Evolutionary conservation across 2,329 filamentous ascomycete species (phyloP).

Genomic region (Xylariaceae sp.): DNA sequence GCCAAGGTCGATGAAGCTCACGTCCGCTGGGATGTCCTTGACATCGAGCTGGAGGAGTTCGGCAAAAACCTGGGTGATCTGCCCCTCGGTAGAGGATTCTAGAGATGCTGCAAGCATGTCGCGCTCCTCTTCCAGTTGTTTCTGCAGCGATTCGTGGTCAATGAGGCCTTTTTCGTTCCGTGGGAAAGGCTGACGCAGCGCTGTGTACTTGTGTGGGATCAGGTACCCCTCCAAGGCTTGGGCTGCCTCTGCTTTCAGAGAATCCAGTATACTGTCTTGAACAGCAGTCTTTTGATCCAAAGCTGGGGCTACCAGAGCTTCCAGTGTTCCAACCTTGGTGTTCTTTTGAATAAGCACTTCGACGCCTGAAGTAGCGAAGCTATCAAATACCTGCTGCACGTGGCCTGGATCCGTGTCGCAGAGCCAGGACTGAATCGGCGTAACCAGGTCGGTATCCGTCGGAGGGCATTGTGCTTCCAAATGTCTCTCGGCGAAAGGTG

Average conservation of each 20-base stretch:
- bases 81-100: constrained; percentile 25
- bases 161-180: constrained; percentile 26
- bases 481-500: constrained; percentile 40
- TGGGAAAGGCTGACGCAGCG: constrained; percentile 31
- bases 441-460: constrained; percentile 40
- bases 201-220: constrained; percentile 33
- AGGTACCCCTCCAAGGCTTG: constrained; percentile 27
- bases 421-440: constrained; percentile 30
- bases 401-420: too few relatives aligned
- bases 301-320: constrained; percentile 4
- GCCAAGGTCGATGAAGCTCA: constrained; percentile 43
- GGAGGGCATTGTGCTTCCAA: constrained; percentile 46
- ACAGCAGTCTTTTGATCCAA: background rate
- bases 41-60: constrained; percentile 36
- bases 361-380: too few relatives aligned
- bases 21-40: constrained; percentile 34
- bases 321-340: constrained; percentile 1
- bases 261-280: constrained; percentile 1
- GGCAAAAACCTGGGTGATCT: constrained; percentile 41
- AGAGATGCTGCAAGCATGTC: constrained; percentile 5
- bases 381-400: too few relatives aligned
- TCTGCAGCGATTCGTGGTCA: constrained; percentile 32
- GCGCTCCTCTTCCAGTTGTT: constrained; percentile 22
- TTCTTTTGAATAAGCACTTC: too few relatives aligned
- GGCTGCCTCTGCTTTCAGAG: constrained; percentile 11